Base-by-base conservation (phyloP, 2,329 filamentous ascomycete species). In the Aquanectria penicillioides region DNA sequence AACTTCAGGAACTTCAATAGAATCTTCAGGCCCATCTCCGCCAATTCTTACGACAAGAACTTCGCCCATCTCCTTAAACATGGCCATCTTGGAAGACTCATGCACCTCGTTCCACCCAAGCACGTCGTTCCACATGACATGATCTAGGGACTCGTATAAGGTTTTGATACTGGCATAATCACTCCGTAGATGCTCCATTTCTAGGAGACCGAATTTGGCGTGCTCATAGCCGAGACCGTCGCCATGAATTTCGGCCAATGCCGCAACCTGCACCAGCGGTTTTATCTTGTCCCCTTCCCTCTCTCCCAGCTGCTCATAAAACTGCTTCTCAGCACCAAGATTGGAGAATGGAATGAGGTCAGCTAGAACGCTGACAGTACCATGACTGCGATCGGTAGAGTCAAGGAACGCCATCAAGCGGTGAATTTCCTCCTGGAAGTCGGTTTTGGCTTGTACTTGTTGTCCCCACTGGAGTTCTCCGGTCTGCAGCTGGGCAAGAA, bases 371-470 rank as follows among this genome's bases (percentile, higher is more conserved):
- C 85, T 83, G 18, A 80, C 80, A 0, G 82, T 84, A 12, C 84
- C 87, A 62, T 88, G 88, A 37, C 81, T 83, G 37, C 87, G 80
- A 22, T 88, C 83, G 0, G 86, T 87, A 9, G 73, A 76, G 55
- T 89, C 86, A 3, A 89, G 77, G 60, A 89, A 89, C 9, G 86
- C 86, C 76, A 89, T 81, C 5, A 89, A 71, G 12, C 87, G 83
- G 63, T 89, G 86, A 2, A 88, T 63, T 69, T 89, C 87, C 20
- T 86, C 78, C 48, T 76, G 72, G 57, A 85, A 77, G 15, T 78
- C 71, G 11, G 71, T 43, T 71, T 72, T 26, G 65, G 50, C 28
- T 71, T 73, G 23, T 55, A 44, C 15, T 50, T 63, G 46, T 10
- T 72, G 69, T 5, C 68, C 72, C 71, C 69, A 77, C 28, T 70